Evolutionary conservation across 306 rosid species (phyloP).

Genomic region (Citrullus mucosospermus): DNA sequence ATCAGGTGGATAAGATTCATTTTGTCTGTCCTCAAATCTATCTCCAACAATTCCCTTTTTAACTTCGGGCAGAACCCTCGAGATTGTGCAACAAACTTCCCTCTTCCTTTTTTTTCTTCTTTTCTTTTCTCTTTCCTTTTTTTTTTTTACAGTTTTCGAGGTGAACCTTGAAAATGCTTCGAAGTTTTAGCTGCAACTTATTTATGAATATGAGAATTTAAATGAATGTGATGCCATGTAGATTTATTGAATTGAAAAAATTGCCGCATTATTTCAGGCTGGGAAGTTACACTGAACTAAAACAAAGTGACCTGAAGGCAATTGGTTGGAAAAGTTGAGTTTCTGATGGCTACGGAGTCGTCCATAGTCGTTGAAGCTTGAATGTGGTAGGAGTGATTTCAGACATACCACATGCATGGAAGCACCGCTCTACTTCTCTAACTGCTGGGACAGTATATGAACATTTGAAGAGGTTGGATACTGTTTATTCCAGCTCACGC

Average conservation of each 20-base stretch:
- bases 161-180: not conserved
- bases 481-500: not conserved
- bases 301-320: conserved; percentile 46
- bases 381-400: not conserved
- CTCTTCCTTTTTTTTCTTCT: too few relatives aligned
- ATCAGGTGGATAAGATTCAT: not conserved
- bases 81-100: not conserved
- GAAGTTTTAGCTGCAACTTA: not conserved
- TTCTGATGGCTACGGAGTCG: not conserved
- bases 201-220: not conserved
- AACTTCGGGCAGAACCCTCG: not conserved
- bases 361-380: not conserved
- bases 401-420: not conserved
- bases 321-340: conserved; percentile 54
- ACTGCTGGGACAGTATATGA: not conserved
- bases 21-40: not conserved
- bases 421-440: not conserved
- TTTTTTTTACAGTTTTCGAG: not conserved
- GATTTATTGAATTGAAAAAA: not conserved
- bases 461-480: conserved; percentile 1
- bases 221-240: not conserved
- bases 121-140: too few relatives aligned
- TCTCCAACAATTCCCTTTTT: not conserved
- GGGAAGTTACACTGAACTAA: conserved; percentile 68
- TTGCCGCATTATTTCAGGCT: conserved; percentile 34